Base-by-base conservation (phyloP, 805 yeast species). In the Blastobotrys mokoenaii region DNA sequence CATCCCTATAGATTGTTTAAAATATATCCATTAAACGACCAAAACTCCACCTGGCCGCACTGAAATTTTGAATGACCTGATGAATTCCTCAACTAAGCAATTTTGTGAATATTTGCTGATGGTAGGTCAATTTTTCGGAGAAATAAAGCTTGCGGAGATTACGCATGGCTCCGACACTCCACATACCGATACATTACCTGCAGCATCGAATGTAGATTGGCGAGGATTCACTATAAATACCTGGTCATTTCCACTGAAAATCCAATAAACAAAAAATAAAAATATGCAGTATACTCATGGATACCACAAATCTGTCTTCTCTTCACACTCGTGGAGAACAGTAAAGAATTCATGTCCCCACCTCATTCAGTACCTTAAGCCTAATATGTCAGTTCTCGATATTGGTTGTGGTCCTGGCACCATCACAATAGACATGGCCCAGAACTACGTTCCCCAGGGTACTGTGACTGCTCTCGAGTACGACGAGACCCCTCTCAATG, bases 371-470 rank as follows among this genome's bases (percentile, higher is more conserved):
- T 51, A 59, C 29, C 39, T 68, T 25, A 55, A 62, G 46, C 52
- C 59, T 3, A 51, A 52, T 12, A 51, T 53, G 34, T 47, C 50
- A 32, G 51, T 69, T 6, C 59, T 69, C 11, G 74, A 69, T 48
- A 69, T 68, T 16, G 73, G 73, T 8, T 62, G 68, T 51, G 74
- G 74, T 0, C 72, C 72, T 2, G 73, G 72, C 0, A 56, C 70
- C 3, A 68, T 69, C 31, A 65, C 70, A 3, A 37, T 50, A 4
- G 71, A 62, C 44, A 47, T 69, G 17, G 66, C 65, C 14, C 51
- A 55, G 31, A 54, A 52, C 18, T 63, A 63, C 41, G 61, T 62
- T 2, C 53, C 56, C 7, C 10, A 55, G 3, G 68, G 65, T 16
- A 49, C 45, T 25, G 58, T 65, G 5, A 52, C 61, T 42, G 72